A percentile compares a stretch with the other conserved stretches of the same genome.
phyloP scores from a whole-genome alignment of 1,284 basidiomycete genomes.

The Austroboletus niveus region DNA sequence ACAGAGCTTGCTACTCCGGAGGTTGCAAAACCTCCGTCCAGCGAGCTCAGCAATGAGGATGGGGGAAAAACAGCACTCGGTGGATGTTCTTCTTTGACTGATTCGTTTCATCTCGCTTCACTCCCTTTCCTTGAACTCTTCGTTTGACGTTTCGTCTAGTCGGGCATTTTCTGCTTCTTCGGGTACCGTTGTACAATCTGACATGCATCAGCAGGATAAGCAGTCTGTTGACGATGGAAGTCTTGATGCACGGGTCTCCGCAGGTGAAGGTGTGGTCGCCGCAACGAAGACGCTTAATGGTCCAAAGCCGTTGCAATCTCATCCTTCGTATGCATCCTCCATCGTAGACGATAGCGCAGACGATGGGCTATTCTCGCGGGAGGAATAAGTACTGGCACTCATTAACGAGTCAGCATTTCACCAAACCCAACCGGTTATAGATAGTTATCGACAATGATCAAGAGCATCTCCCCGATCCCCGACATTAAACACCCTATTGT shows the following conservation, averaged over 20 bases:
- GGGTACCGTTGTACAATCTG: slow-evolving; percentile 38
- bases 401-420: slow-evolving; percentile 12
- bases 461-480: slow-evolving; percentile 58
- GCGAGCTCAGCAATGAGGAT: slow-evolving; percentile 17
- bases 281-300: slow-evolving; percentile 1
- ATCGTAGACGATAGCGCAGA: slow-evolving; percentile 45
- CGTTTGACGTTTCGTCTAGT: slow-evolving; percentile 39
- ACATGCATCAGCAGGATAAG: slow-evolving; percentile 32
- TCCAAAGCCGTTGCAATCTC: slow-evolving; percentile 38
- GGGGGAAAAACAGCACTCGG: slow-evolving; percentile 23
- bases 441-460: slow-evolving; percentile 29
- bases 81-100: slow-evolving; percentile 28
- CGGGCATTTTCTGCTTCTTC: slow-evolving; percentile 35
- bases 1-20: slow-evolving; percentile 6
- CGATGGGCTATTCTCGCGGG: slow-evolving; percentile 30
- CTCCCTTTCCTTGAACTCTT: slow-evolving; percentile 37
- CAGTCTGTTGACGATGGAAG: slow-evolving; percentile 46
- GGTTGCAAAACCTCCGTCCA: slow-evolving; percentile 11
- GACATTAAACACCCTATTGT: slow-evolving; percentile 49
- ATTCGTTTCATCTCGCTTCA: slow-evolving; percentile 26
- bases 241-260: slow-evolving; percentile 39
- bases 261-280: slow-evolving; percentile 5
- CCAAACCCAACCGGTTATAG: slow-evolving; percentile 12
- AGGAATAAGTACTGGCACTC: slow-evolving; percentile 23
- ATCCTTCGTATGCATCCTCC: slow-evolving; percentile 47